These are phyloP conservation scores for Anisogramma anomala DNA, from an alignment of 2,329 filamentous ascomycete genomes.

Conservation along the genomic window DNA sequence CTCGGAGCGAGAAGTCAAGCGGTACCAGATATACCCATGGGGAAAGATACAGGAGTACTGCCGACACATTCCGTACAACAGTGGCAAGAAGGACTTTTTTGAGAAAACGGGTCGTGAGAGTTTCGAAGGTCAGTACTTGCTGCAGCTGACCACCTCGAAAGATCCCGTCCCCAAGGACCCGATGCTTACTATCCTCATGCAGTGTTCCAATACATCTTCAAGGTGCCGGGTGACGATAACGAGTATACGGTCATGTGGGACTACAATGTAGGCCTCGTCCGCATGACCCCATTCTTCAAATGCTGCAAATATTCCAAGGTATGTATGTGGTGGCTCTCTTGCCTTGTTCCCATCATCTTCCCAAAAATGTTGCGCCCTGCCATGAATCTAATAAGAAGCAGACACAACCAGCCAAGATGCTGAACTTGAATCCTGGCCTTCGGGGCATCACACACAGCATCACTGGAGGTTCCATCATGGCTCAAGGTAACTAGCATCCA, in stretches of 20 bases:
- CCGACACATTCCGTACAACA: conserved; percentile 84
- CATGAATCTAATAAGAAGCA: conserved; percentile 26
- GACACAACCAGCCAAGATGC: conserved; percentile 81
- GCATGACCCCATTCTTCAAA: conserved; percentile 93
- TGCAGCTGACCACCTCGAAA: not conserved
- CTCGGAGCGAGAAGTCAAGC: conserved; percentile 45
- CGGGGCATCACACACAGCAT: conserved; percentile 88
- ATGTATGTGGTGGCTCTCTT: too few relatives aligned
- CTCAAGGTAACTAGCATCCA: conserved; percentile 57
- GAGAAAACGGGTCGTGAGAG: conserved; percentile 77
- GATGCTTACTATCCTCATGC: conserved; percentile 12
- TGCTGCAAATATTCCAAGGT: conserved; percentile 82
- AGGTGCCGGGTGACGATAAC: conserved; percentile 51
- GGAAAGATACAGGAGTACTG: conserved; percentile 50
- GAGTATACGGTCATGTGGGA: conserved; percentile 87
- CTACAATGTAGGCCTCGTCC: conserved; percentile 85
- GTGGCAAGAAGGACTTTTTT: conserved; percentile 81
- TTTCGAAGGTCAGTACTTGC: conserved; percentile 60
- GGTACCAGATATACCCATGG: conserved; percentile 56
- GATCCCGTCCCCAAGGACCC: not conserved
- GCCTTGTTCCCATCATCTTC: too few relatives aligned
- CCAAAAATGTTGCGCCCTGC: too few relatives aligned
- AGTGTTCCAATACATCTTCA: conserved; percentile 83
- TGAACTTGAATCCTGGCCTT: conserved; percentile 66
- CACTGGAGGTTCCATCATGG: conserved; percentile 79